phyloP scores from a whole-genome alignment of 2,329 filamentous ascomycete genomes.

The Sporothrix mexicana region DNA sequence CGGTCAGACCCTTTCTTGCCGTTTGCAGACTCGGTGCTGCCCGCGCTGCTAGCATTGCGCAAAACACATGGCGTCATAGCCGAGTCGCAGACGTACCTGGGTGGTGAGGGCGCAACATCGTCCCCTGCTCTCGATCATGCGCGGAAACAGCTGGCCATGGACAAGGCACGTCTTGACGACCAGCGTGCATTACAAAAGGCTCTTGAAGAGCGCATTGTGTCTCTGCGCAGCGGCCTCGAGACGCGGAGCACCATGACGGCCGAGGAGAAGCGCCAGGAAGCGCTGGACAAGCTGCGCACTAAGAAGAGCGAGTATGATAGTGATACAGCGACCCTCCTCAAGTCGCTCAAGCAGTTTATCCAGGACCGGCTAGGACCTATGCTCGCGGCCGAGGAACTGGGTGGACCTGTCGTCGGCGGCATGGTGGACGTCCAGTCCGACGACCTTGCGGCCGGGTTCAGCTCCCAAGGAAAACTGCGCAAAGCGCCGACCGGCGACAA shows the following conservation, averaged over 20 bases:
- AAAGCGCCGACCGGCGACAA: conserved; percentile 53
- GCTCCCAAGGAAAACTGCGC: conserved; percentile 58
- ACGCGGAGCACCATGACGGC: conserved; percentile 61
- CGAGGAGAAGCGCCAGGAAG: conserved; percentile 66
- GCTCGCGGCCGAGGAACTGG: conserved; percentile 82
- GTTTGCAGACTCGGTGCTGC: conserved; percentile 68
- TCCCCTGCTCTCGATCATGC: conserved; percentile 44
- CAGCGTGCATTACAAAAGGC: conserved; percentile 61
- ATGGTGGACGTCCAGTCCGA: conserved; percentile 68
- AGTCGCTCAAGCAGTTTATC: conserved; percentile 72
- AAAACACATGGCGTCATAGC: conserved; percentile 67
- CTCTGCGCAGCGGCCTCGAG: conserved; percentile 63
- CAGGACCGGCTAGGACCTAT: conserved; percentile 72
- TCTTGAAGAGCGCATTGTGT: conserved; percentile 62
- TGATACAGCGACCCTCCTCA: conserved; percentile 66
- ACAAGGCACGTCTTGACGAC: conserved; percentile 58
- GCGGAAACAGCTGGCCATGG: conserved; percentile 56
- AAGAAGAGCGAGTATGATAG: conserved; percentile 66
- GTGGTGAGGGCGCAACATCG: conserved; percentile 49
- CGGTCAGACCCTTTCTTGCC: conserved; percentile 70
- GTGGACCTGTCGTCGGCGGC: conserved; percentile 81
- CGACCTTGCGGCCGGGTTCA: conserved; percentile 65
- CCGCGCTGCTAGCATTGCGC: conserved; percentile 73
- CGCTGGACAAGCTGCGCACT: conserved; percentile 64
- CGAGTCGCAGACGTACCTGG: conserved; percentile 67